These are phyloP conservation scores for Rhododendron molle DNA, from an alignment of 148 eudicot species.

Conservation along the genomic window DNA sequence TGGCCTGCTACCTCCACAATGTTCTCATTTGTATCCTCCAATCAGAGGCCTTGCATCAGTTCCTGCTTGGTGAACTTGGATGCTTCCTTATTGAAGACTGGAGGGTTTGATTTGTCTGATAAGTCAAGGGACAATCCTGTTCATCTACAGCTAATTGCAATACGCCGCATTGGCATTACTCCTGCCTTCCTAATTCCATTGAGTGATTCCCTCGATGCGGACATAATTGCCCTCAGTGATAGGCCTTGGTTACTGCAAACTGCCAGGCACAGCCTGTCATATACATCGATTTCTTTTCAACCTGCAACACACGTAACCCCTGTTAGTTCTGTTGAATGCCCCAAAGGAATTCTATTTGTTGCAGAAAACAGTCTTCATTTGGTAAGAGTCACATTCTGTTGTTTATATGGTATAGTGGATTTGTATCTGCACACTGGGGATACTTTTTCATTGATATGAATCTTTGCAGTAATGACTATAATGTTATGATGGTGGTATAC, in stretches of 20 bases:
- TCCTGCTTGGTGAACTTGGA: constrained; percentile 20
- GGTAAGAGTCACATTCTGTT: constrained; percentile 47
- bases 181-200: constrained; percentile 87
- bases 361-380: constrained; percentile 87
- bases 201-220: constrained; percentile 68
- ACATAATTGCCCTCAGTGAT: constrained; percentile 90
- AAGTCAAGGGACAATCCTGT: constrained; percentile 54
- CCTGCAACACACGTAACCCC: constrained; percentile 95
- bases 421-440: neutral
- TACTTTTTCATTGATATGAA: neutral
- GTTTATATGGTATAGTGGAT: neutral
- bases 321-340: constrained; percentile 81
- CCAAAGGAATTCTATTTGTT: constrained; percentile 87
- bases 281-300: constrained; percentile 81
- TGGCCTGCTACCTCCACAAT: constrained; percentile 54
- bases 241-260: constrained; percentile 97
- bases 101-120: constrained; percentile 28
- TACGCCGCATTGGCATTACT: constrained; percentile 87
- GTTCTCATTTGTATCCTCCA: constrained; percentile 32
- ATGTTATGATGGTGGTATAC: neutral
- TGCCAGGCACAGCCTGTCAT: constrained; percentile 89
- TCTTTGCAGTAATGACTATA: neutral
- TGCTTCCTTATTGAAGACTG: constrained; percentile 23
- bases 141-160: constrained; percentile 71
- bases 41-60: constrained; percentile 22